Percentiles rank a stretch among this genome's conserved stretches.
Conservation (phyloP, 331 rosid species). For the Pyracantha coccinea region DNA sequence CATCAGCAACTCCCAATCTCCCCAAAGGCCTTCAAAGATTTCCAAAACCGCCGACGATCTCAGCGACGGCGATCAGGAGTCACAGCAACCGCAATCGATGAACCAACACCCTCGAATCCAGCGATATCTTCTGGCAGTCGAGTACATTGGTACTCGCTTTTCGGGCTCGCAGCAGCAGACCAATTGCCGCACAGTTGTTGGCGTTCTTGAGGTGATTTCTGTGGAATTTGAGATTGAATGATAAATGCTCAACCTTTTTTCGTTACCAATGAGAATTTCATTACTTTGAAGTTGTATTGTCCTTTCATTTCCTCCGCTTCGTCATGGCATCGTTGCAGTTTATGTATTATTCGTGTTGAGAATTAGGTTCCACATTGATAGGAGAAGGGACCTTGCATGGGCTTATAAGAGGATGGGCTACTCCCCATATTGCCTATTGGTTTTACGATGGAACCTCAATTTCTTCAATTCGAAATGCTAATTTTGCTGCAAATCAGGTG, state of each 20-base stretch:
- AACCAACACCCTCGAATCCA: conserved; percentile 42
- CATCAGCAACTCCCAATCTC: conserved; percentile 7
- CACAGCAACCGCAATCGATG: conserved; percentile 25
- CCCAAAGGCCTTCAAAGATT: conserved; percentile 40
- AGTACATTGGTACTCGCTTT: conserved; percentile 89
- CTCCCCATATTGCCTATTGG: no score
- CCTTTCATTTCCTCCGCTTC: neutral
- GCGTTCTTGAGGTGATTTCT: conserved; percentile 62
- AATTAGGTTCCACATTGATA: no score
- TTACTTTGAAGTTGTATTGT: neutral
- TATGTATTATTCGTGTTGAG: neutral
- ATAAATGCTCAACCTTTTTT: neutral
- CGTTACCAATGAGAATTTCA: neutral
- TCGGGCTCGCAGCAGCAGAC: conserved; percentile 88
- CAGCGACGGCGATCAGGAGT: conserved; percentile 17
- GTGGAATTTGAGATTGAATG: neutral
- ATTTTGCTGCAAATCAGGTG: neutral
- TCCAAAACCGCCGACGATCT: conserved; percentile 26
- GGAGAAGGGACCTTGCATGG: no score
- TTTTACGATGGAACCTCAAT: no score
- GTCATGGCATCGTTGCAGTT: neutral
- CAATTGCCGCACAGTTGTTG: conserved; percentile 74
- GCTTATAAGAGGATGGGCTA: no score
- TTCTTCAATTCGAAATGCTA: neutral
- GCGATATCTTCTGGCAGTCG: conserved; percentile 79